Percentiles rank a stretch among this genome's conserved stretches.
These are phyloP conservation scores for Phoenix dactylifera DNA, from an alignment of 176 grass and related monocot genomes.

Conservation along the genomic window DNA sequence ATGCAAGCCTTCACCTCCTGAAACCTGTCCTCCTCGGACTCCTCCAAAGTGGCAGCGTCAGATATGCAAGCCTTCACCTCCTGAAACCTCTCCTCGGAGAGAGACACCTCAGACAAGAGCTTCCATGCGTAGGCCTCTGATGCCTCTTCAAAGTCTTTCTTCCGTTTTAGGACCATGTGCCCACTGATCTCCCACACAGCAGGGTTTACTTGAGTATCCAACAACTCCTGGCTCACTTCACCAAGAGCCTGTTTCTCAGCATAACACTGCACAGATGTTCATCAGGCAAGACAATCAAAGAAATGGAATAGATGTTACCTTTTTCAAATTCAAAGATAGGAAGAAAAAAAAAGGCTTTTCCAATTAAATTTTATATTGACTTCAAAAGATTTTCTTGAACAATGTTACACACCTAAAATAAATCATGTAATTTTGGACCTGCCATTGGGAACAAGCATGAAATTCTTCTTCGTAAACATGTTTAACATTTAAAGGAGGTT, in stretches of 20 bases:
- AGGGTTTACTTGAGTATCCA: conserved; percentile 14
- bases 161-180: conserved; percentile 12
- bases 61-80: conserved; percentile 8
- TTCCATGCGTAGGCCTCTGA: conserved; percentile 13
- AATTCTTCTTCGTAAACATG: too few relatives aligned
- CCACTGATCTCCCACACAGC: conserved; percentile 15
- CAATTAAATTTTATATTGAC: too few relatives aligned
- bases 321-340: too few relatives aligned
- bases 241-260: conserved; percentile 8
- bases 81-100: conserved; percentile 7
- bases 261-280: conserved; percentile 4
- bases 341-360: too few relatives aligned
- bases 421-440: too few relatives aligned
- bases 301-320: too few relatives aligned
- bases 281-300: too few relatives aligned
- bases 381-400: too few relatives aligned
- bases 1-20: conserved; percentile 7
- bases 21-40: background rate
- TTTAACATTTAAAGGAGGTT: too few relatives aligned
- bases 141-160: conserved; percentile 12
- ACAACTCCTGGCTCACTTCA: background rate
- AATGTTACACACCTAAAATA: too few relatives aligned
- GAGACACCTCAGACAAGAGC: conserved; percentile 13
- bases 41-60: background rate
- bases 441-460: too few relatives aligned